These are phyloP conservation scores for Leptomonas pyrrhocoris DNA, from an alignment of 208 protist genomes.

Conservation along the genomic window DNA sequence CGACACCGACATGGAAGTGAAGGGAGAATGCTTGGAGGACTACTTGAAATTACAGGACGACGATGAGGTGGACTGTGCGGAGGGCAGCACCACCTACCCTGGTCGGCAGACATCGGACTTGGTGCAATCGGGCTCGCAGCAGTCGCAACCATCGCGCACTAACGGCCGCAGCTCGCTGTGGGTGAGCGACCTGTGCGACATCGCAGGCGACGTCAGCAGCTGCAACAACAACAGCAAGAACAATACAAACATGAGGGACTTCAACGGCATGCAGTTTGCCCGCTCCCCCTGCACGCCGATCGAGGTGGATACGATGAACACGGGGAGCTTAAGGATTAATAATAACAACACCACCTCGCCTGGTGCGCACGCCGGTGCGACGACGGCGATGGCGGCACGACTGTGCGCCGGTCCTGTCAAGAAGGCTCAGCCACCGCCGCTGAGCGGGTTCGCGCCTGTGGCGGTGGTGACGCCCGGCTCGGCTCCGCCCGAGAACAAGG, in stretches of 20 bases:
- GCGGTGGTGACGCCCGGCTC: background rate
- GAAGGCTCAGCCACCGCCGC: constrained; percentile 10
- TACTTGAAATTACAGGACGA: constrained; percentile 22
- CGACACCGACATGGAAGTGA: constrained; percentile 8
- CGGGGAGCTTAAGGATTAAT: background rate
- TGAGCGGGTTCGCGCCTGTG: constrained; percentile 18
- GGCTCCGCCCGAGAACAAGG: background rate
- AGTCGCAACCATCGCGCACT: background rate
- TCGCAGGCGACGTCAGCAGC: background rate
- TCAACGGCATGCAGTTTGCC: background rate
- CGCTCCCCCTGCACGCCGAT: constrained; percentile 10
- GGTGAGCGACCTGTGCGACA: constrained; percentile 6
- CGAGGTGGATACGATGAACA: background rate
- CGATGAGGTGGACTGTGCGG: background rate
- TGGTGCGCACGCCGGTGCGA: background rate
- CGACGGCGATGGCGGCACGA: background rate
- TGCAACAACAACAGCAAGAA: background rate
- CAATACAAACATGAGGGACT: background rate
- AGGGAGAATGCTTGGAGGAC: constrained; percentile 12
- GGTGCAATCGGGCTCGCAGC: constrained; percentile 5
- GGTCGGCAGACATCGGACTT: background rate
- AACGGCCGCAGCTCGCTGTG: constrained; percentile 6
- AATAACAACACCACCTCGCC: background rate
- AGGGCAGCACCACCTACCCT: background rate
- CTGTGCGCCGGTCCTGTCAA: background rate